A percentile compares a stretch with the other conserved stretches of the same genome.
These are phyloP conservation scores for Erythrophleum fordii DNA, from an alignment of 306 rosid genomes.

Conservation along the genomic window DNA sequence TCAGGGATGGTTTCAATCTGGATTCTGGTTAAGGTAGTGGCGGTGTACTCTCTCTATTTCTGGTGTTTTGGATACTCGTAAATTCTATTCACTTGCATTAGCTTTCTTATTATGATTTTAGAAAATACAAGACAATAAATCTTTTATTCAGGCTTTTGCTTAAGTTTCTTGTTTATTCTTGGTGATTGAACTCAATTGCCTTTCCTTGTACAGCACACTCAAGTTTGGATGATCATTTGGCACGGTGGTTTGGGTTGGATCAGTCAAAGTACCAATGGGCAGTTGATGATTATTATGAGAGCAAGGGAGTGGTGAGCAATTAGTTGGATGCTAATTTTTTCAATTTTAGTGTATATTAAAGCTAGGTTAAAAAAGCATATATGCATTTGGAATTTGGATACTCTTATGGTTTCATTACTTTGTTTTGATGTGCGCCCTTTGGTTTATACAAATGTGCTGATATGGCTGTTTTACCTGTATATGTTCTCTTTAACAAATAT, in stretches of 20 bases:
- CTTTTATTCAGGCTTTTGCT: not conserved
- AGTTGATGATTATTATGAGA: constrained; percentile 90
- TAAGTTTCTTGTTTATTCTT: constrained; percentile 11
- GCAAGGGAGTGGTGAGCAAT: constrained; percentile 83
- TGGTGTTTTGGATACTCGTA: not conserved
- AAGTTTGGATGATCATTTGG: constrained; percentile 94
- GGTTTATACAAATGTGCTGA: constrained; percentile 17
- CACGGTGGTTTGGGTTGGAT: constrained; percentile 97
- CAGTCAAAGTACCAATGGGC: constrained; percentile 99
- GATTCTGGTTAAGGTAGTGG: constrained; percentile 3
- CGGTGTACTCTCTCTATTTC: not conserved
- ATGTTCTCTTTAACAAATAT: not conserved
- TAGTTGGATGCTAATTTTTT: constrained; percentile 28
- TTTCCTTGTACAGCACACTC: constrained; percentile 74
- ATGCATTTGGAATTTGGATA: not conserved
- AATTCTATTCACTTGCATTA: not conserved
- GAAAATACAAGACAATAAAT: not conserved
- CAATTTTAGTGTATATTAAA: constrained; percentile 9
- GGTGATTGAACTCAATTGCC: not conserved
- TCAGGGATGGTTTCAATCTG: constrained; percentile 2
- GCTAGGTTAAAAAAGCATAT: not conserved
- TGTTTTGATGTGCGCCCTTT: constrained; percentile 22
- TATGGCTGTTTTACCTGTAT: not conserved
- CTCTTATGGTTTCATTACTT: not conserved
- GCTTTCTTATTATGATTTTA: constrained; percentile 1